Base-by-base conservation (phyloP, 2,329 filamentous ascomycete genomes). In the Venturia carpophila region DNA sequence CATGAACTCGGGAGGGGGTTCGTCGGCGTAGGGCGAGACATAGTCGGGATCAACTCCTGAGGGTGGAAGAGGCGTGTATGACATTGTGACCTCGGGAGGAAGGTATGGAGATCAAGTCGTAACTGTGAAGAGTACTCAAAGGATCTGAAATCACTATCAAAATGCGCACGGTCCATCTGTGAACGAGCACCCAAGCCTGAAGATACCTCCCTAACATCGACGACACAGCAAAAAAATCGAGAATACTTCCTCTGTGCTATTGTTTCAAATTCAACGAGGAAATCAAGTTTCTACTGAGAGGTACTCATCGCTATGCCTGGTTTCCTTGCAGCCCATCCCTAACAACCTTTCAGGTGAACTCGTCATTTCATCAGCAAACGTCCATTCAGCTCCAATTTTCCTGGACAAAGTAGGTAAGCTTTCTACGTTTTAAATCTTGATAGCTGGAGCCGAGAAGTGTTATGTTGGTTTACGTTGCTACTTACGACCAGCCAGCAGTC, bases 1-100 rank as follows among this genome's bases (percentile, higher is more conserved):
- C 19, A 47, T n/a, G 62, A 49, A 55, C 30, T 49, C 39, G 42
- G 47, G 62, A 47, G 47, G 37, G 15, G 42, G 63, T 13, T 64
- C 37, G 34, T 58, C 41, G 52, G 19, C 11, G 63, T 41, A 58
- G n/a, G 52, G 37, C 15, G 34, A 52, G 49, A 64, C 37, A 64
- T 56, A 52, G n/a, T 64, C 15, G 6, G 30, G 47, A 52, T 61
- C 37, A 13, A 52, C 15, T 7, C 42, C 42, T 37, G 60, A 45
- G 24, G 60, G 60, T 10, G 43, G 60, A 24, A 5, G 37, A 61
- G 42, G 60, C 21, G 60, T 61, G 13, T 61, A 45, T n/a, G 60
- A 45, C 42, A 45, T 45, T 24, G 13, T n/a, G 30, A n/a, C n/a
- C n/a, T n/a, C n/a, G n/a, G n/a, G n/a, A 19, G 39, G n/a, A 7